phyloP scores from a whole-genome alignment of 768 basidiomycete genomes.

The Cystobasidium onofrii region DNA sequence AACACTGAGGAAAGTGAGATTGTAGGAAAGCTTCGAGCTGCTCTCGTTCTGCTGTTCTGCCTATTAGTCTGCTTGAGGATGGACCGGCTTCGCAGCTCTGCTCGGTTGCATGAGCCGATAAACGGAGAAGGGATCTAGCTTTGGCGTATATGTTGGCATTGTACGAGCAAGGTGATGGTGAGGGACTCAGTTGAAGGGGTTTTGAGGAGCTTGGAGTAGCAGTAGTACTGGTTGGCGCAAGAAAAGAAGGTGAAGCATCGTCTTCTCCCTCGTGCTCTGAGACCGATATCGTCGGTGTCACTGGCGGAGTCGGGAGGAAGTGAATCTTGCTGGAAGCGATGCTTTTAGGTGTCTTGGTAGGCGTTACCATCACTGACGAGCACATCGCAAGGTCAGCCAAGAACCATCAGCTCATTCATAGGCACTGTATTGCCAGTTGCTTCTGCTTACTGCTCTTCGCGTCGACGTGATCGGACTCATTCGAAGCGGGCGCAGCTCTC shows the following conservation, averaged over 20 bases:
- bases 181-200: not conserved
- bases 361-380: not conserved
- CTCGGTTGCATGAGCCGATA: slow-evolving; percentile 11
- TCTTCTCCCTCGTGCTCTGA: not conserved
- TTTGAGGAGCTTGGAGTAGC: not conserved
- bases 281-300: slow-evolving; percentile 26
- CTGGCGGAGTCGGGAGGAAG: slow-evolving; percentile 19
- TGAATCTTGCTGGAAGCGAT: not conserved
- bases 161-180: not conserved
- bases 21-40: not conserved
- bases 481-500: not conserved
- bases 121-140: slow-evolving; percentile 16
- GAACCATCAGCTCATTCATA: not conserved
- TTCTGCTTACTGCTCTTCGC: not conserved
- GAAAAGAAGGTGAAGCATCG: not conserved
- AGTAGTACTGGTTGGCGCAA: not conserved
- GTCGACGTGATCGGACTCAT: not conserved
- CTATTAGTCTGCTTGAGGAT: not conserved
- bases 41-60: slow-evolving; percentile 17
- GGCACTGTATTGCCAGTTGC: not conserved
- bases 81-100: not conserved
- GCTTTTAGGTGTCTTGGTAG: not conserved
- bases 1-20: not conserved
- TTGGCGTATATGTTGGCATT: slow-evolving; percentile 19
- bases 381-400: not conserved